These are phyloP conservation scores for Tuber umbilicatum DNA, from an alignment of 495 filamentous ascomycete species.

Conservation along the genomic window DNA sequence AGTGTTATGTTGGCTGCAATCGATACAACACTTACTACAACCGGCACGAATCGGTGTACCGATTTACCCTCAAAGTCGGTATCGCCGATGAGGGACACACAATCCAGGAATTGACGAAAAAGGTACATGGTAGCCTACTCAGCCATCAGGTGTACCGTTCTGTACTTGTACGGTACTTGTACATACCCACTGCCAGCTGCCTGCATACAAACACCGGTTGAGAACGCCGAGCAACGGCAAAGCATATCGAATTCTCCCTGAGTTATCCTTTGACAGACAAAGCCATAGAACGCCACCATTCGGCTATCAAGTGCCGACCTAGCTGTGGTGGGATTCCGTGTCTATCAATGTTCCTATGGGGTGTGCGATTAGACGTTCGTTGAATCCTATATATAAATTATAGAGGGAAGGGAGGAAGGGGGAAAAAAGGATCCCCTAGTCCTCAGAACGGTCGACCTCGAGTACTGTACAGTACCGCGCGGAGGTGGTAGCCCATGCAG, in stretches of 20 bases:
- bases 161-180: background rate
- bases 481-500: background rate
- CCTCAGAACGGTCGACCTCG: background rate
- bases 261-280: background rate
- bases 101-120: background rate
- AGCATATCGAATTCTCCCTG: background rate
- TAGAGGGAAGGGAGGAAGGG: background rate
- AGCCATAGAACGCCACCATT: background rate
- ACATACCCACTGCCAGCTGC: background rate
- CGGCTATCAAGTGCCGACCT: background rate
- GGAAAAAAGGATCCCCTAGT: background rate
- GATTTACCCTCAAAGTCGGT: background rate
- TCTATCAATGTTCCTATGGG: background rate
- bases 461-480: background rate
- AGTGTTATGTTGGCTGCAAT: background rate
- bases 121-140: background rate
- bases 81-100: background rate
- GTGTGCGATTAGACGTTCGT: background rate
- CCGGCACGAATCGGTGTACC: background rate
- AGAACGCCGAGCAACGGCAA: slow-evolving; percentile 1
- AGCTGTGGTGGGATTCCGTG: background rate
- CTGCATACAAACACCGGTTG: background rate
- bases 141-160: background rate
- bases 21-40: background rate
- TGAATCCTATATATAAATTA: background rate